Base-by-base conservation (phyloP, 306 rosid genomes). In the Begonia fuchsioides region DNA sequence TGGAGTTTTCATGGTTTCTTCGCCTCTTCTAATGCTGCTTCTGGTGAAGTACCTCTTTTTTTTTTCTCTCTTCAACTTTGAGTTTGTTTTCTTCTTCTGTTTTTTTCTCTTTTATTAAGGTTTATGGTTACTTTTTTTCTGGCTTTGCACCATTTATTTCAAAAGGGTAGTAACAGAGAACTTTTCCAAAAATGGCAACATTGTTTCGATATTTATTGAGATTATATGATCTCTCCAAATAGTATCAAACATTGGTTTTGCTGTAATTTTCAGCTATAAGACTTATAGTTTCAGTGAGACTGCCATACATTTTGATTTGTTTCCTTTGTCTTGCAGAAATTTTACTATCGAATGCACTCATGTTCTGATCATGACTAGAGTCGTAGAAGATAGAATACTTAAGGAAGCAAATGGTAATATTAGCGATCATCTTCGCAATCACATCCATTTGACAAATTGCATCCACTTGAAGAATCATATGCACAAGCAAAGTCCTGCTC, bases 391-490 rank as follows among this genome's bases (percentile, higher is more conserved):
- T 77, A 82, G 96, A 71, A 73, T 85, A 62, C 96, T 92, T 16
- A 85, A 92, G 73, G 98, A 92, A 63, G 93, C 98, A 12, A 92
- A 92, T 73, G 98, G 96, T 75, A 93, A 82, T 65, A 79, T 82
- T 51, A 67, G 86, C 69, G 98, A 85, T 58, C 98, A 92, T 82
- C 73, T 92, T 43, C 85, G 96, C 48, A 92, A 92, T 76, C 96
- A 85, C 61, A 82, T 92, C 47, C 98, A 92, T 73, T 77, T 92
- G 75, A 92, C 96, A 40, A 92, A 85, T 68, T 92, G 98, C 67
- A 92, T 92, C 68, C 98, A 85, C 79, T 68, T 92, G 83, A 92
- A 92, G 93, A 92, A 92, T 65, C 98, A 92, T 48, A 85, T 92
- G 96, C 98, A 92, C 68, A 92, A 82, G 76, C 86, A 82, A 59